Evolutionary conservation across 2,329 filamentous ascomycete species (phyloP).

Genomic region (Cytospora schulzeri): DNA sequence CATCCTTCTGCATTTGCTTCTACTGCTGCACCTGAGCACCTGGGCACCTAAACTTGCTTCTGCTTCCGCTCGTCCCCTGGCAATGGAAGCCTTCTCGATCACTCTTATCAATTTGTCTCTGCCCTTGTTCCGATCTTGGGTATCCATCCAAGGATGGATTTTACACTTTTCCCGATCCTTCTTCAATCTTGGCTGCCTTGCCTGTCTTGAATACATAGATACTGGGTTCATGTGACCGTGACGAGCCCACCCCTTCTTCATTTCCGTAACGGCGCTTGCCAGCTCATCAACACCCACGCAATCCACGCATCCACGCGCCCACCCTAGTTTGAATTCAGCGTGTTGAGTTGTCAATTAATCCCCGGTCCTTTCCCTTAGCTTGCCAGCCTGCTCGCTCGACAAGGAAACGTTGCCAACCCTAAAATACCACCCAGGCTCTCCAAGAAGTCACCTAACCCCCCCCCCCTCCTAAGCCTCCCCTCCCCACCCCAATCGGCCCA

Average conservation of each 20-base stretch:
- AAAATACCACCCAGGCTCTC: neutral
- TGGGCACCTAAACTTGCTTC: no score
- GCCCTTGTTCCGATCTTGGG: neutral
- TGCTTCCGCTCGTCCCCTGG: neutral
- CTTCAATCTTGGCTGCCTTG: neutral
- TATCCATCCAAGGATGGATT: neutral
- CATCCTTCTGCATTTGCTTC: neutral
- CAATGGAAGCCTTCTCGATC: neutral
- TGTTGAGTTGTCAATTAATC: neutral
- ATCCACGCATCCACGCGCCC: neutral
- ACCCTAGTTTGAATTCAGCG: neutral
- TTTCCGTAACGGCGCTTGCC: conserved; percentile 20
- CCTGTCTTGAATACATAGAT: neutral
- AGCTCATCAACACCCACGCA: conserved; percentile 20
- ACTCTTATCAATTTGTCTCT: neutral
- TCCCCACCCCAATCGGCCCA: neutral
- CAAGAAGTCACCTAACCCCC: neutral
- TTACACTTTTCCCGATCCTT: neutral
- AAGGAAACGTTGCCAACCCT: conserved; percentile 12
- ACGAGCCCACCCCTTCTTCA: conserved; percentile 15
- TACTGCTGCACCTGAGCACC: no score
- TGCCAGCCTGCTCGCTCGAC: conserved; percentile 2
- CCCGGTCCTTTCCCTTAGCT: neutral
- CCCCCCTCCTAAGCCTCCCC: no score
- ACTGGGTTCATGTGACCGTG: conserved; percentile 8